Evolutionary conservation across 345 rosid genomes (phyloP), one percentile per base, ranked within the genome.

Genomic region (Heritiera fomes): DNA sequence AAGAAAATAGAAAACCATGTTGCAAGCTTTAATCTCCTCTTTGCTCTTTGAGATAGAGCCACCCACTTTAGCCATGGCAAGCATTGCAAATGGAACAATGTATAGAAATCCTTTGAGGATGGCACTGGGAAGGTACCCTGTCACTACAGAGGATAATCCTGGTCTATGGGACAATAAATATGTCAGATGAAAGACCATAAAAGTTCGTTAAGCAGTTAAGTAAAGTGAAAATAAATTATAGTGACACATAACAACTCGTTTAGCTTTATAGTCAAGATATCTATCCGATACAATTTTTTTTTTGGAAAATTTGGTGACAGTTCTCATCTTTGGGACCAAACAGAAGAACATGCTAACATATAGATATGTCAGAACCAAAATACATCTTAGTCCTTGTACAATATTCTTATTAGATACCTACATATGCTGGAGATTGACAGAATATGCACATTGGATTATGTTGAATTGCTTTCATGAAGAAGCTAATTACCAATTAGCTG

Each of bases 121-220:
- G 73, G 93, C 94, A 77, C 98, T 93, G 55, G 99, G 99, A 80
- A 95, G 94, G 87, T 90, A 95, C 12, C 97, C 99, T 40, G 92
- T 91, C 85, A 95, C 84, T 4, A 92, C 84, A 20, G 98, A 95
- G 82, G 94, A 93, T 58, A 93, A 85, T 55, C 99, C 98, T 77
- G 97, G 99, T 84, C 99, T 93, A 84, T 82, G 71, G 55, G 75
- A 82, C 41, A 80, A 80, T 38, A 59, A 76, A 72, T 53, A 67
- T 61, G 76, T 73, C 46, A 83, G n/a, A 79, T 62, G 18, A 56
- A 60, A 30, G 14, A 43, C 18, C 5, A n/a, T 34, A 62, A 50
- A 58, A 58, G 41, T 53, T 66, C 30, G 61, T 11, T 1, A 10
- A 43, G 58, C 4, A 28, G 63, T 75, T 40, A 47, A 3, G 13